Evolutionary conservation across 352 stramenopile genomes (phyloP).

Genomic region (Pythium aristosporum): DNA sequence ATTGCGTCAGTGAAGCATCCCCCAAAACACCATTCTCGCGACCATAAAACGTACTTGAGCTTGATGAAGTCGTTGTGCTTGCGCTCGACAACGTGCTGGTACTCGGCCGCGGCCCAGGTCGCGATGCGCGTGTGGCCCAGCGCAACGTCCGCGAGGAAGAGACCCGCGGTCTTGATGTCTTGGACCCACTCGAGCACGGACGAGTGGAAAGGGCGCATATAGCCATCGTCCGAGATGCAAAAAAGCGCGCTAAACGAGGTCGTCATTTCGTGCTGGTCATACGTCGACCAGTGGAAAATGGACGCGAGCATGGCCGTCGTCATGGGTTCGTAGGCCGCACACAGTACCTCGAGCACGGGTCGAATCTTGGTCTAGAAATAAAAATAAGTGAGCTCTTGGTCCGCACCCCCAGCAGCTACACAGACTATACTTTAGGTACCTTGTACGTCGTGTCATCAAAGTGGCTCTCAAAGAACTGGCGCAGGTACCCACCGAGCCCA

Average conservation of each 20-base stretch:
- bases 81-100: slow-evolving; percentile 41
- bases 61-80: slow-evolving; percentile 64
- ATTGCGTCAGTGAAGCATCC: background rate
- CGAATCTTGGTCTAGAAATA: slow-evolving; percentile 37
- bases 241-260: slow-evolving; percentile 56
- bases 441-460: slow-evolving; percentile 59
- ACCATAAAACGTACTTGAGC: slow-evolving; percentile 50
- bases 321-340: slow-evolving; percentile 65
- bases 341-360: slow-evolving; percentile 67
- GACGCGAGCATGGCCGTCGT: slow-evolving; percentile 40
- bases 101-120: slow-evolving; percentile 56
- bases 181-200: slow-evolving; percentile 75
- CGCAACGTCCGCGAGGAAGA: slow-evolving; percentile 51
- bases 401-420: too few relatives aligned
- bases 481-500: slow-evolving; percentile 64
- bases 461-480: slow-evolving; percentile 71
- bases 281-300: slow-evolving; percentile 56
- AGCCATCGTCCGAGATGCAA: slow-evolving; percentile 43
- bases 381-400: slow-evolving; percentile 13
- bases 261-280: slow-evolving; percentile 59
- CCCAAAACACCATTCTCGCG: too few relatives aligned
- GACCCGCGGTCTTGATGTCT: slow-evolving; percentile 43
- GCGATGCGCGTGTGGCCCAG: slow-evolving; percentile 64
- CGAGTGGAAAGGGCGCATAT: slow-evolving; percentile 68
- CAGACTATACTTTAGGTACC: slow-evolving; percentile 2